Conservation (phyloP, 768 basidiomycete species). For the Pulveroboletus sp. region DNA sequence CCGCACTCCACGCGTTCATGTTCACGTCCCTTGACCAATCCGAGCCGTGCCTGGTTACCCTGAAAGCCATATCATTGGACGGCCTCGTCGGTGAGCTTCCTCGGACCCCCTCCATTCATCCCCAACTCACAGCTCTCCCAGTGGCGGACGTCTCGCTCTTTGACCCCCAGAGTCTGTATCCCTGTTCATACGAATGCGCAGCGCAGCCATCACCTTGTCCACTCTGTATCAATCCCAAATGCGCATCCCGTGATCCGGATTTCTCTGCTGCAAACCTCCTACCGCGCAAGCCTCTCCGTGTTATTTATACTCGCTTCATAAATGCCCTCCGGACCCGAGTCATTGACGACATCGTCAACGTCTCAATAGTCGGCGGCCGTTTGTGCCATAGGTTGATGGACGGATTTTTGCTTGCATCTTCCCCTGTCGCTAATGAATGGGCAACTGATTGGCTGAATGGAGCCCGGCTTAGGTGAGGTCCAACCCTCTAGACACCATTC, state of each 20-base stretch:
- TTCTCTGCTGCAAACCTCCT: conserved; percentile 38
- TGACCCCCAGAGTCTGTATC: conserved; percentile 47
- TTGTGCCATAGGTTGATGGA: conserved; percentile 49
- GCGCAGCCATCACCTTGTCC: conserved; percentile 37
- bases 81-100: conserved; percentile 46
- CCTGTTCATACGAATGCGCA: conserved; percentile 49
- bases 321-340: conserved; percentile 55
- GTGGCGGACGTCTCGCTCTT: conserved; percentile 44
- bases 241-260: conserved; percentile 15
- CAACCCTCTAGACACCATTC: neutral
- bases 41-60: conserved; percentile 28
- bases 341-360: conserved; percentile 48
- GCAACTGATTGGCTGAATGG: conserved; percentile 59
- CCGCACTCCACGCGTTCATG: conserved; percentile 57
- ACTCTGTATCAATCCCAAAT: conserved; percentile 30
- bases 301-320: conserved; percentile 46
- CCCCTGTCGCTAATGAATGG: conserved; percentile 52
- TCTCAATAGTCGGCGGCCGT: conserved; percentile 34
- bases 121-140: conserved; percentile 24
- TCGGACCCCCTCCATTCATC: neutral
- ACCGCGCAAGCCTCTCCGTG: conserved; percentile 44
- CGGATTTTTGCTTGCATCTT: conserved; percentile 59
- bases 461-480: conserved; percentile 42
- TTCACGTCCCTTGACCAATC: conserved; percentile 37
- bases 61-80: conserved; percentile 43